Percentiles rank a stretch among this genome's conserved stretches.
These are phyloP conservation scores for Pseudocohnilembus persalinus DNA, from an alignment of 169 alveolate species.

Conservation along the genomic window DNA sequence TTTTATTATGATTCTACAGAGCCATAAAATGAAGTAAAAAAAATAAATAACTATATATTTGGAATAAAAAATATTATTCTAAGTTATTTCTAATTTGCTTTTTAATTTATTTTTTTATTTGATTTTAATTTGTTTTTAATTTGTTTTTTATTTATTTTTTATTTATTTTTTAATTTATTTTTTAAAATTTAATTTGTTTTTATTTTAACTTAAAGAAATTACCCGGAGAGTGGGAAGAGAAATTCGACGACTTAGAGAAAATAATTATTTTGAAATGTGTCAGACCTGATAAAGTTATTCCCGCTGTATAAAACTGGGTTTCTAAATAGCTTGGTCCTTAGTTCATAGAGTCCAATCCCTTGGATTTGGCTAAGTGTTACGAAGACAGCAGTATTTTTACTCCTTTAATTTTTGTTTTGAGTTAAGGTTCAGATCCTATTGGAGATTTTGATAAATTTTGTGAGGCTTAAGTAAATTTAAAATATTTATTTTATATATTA, in stretches of 20 bases:
- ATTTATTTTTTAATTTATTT: background rate
- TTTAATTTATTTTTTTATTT: constrained; percentile 71
- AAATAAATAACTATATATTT: constrained; percentile 64
- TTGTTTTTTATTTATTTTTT: too few species aligned
- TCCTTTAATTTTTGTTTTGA: constrained; percentile 90
- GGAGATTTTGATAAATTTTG: constrained; percentile 88
- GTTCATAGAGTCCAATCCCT: constrained; percentile 92
- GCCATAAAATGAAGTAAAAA: constrained; percentile 85
- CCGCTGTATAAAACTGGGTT: constrained; percentile 88
- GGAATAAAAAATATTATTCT: too few species aligned
- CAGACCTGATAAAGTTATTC: constrained; percentile 87
- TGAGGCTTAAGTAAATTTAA: constrained; percentile 84
- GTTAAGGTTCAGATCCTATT: constrained; percentile 94
- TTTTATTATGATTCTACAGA: constrained; percentile 86
- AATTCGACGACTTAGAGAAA: constrained; percentile 80
- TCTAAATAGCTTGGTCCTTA: constrained; percentile 84
- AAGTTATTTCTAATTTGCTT: too few species aligned
- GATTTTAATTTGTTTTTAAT: too few species aligned
- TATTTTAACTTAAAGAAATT: constrained; percentile 61
- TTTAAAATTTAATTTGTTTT: background rate
- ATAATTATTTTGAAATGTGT: constrained; percentile 87
- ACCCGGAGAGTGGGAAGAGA: constrained; percentile 90
- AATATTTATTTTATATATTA: too few species aligned
- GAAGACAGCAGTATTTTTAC: constrained; percentile 86
- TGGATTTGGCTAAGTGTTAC: constrained; percentile 85